Conservation (phyloP, 2,329 filamentous ascomycete genomes). For the Shiraia sp. region DNA sequence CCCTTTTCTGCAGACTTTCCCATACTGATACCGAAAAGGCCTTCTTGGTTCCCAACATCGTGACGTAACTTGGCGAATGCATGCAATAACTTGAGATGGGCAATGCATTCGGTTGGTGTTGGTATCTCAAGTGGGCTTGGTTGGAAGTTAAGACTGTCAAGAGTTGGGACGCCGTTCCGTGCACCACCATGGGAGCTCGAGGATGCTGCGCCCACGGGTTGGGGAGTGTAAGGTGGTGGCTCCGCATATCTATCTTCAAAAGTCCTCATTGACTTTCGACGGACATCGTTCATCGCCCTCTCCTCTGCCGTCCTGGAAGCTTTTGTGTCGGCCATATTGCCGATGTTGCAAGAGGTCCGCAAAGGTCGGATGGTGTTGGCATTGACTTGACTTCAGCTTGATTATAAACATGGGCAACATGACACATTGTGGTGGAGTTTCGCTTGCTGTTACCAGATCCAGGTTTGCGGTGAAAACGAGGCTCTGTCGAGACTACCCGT, state of each 20-base stretch:
- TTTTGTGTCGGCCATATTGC: slow-evolving; percentile 7
- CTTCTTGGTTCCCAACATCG: slow-evolving; percentile 66
- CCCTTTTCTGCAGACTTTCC: slow-evolving; percentile 1
- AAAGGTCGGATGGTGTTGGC: not conserved
- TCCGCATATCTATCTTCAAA: slow-evolving; percentile 8
- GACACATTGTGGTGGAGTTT: not conserved
- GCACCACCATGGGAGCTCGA: not conserved
- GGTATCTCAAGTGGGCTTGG: slow-evolving; percentile 46
- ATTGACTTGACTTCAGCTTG: not conserved
- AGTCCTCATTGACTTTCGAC: slow-evolving; percentile 7
- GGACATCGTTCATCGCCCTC: slow-evolving; percentile 7
- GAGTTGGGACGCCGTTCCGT: not conserved
- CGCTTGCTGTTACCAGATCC: slow-evolving; percentile 4
- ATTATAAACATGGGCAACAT: not conserved
- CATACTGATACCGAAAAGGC: slow-evolving; percentile 64
- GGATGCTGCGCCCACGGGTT: slow-evolving; percentile 2
- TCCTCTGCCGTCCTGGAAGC: slow-evolving; percentile 4
- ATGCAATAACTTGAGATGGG: slow-evolving; percentile 73
- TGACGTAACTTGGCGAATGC: slow-evolving; percentile 70
- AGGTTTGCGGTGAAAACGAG: slow-evolving; percentile 9
- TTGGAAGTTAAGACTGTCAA: slow-evolving; percentile 34
- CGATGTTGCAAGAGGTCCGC: not conserved
- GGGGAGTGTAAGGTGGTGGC: slow-evolving; percentile 15
- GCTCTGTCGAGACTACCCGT: not conserved
- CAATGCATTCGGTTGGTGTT: slow-evolving; percentile 63